phyloP scores from a whole-genome alignment of 2,329 filamentous ascomycete species.

The Fusarium bulbicola region DNA sequence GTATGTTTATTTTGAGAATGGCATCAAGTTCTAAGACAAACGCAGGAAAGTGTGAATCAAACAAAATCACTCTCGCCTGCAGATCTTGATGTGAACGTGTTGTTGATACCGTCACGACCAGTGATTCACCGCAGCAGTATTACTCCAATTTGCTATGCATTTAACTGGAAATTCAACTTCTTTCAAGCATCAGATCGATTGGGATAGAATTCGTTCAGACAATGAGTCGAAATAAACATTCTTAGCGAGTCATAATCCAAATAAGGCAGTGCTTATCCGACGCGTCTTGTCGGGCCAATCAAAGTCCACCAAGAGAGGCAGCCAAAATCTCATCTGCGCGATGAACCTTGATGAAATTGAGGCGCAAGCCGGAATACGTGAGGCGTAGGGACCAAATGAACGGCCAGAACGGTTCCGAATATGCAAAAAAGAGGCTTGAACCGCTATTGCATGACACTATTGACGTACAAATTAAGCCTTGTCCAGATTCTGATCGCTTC shows the following conservation, averaged over 20 bases:
- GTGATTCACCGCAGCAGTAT: no score
- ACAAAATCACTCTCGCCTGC: no score
- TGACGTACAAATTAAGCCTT: fast-evolving
- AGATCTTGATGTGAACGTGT: no score
- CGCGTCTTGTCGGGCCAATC: background rate
- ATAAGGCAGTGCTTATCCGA: background rate
- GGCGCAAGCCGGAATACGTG: background rate
- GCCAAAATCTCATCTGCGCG: background rate
- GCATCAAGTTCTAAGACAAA: no score
- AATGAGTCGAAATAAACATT: background rate
- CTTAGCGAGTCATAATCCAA: background rate
- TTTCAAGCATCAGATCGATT: fast-evolving
- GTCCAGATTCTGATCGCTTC: background rate
- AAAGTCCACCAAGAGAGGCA: fast-evolving
- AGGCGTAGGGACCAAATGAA: background rate
- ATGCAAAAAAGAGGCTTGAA: background rate
- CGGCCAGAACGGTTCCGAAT: background rate
- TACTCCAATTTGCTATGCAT: fast-evolving
- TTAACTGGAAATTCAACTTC: fast-evolving
- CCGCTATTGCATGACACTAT: fast-evolving
- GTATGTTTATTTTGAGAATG: no score
- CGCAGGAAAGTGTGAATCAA: no score
- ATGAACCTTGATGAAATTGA: background rate
- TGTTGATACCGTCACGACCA: no score
- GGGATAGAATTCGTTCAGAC: fast-evolving